phyloP scores from a whole-genome alignment of 1,284 basidiomycete genomes.

The Mycosarcoma mackinlayi region DNA sequence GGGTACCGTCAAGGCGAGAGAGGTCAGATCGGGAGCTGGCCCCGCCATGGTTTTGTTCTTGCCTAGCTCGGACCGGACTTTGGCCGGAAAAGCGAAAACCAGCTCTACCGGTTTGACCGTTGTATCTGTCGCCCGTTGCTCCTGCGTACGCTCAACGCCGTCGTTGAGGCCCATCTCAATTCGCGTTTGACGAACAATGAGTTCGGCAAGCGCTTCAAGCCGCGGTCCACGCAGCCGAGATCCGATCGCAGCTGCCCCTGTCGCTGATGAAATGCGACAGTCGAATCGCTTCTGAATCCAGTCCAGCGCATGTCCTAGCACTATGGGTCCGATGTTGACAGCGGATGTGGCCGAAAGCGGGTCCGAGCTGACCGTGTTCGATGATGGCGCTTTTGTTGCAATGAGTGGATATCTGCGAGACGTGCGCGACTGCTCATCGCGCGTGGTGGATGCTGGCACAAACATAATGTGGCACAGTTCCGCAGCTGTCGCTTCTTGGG shows the following conservation, averaged over 20 bases:
- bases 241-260: constrained; percentile 25
- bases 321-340: constrained; percentile 26
- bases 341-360: constrained; percentile 15
- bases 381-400: constrained; percentile 39
- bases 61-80: constrained; percentile 2
- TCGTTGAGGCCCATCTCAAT: constrained; percentile 14
- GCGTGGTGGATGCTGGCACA: constrained; percentile 24
- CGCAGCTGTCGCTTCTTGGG: constrained; percentile 32
- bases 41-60: constrained; percentile 3
- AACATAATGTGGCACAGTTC: constrained; percentile 49
- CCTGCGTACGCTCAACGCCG: constrained; percentile 13
- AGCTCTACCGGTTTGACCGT: constrained; percentile 43
- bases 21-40: constrained; percentile 38
- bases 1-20: constrained; percentile 44
- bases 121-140: constrained; percentile 19
- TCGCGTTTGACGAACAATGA: constrained; percentile 41
- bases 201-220: constrained; percentile 40
- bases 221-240: constrained; percentile 22
- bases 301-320: constrained; percentile 43
- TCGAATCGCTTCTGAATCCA: constrained; percentile 54
- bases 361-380: constrained; percentile 11
- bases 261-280: constrained; percentile 38
- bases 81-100: constrained; percentile 31
- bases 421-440: constrained; percentile 16
- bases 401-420: constrained; percentile 38